Evolutionary conservation across 2,329 filamentous ascomycete genomes (phyloP).

Genomic region (Corinectria fuckeliana): DNA sequence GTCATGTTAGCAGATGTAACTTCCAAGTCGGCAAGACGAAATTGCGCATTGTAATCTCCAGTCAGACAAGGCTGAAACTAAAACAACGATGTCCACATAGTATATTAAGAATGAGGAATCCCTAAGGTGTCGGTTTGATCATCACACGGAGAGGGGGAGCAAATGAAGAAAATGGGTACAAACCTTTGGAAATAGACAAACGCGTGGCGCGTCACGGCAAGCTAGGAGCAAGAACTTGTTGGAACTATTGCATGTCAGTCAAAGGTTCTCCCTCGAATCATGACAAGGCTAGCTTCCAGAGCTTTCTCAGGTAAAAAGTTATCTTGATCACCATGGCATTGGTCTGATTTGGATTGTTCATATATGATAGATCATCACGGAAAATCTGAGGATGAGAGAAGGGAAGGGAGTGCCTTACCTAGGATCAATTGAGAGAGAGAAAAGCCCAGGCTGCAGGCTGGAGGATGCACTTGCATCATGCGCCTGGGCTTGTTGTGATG

Average conservation of each 20-base stretch:
- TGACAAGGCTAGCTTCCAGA: slow-evolving; percentile 28
- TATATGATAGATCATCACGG: slow-evolving; percentile 45
- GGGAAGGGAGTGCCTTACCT: slow-evolving; percentile 30
- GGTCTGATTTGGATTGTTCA: slow-evolving; percentile 71
- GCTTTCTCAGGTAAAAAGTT: slow-evolving; percentile 62
- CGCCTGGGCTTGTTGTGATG: slow-evolving; percentile 32
- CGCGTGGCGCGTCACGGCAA: slow-evolving; percentile 16
- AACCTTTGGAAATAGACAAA: slow-evolving; percentile 54
- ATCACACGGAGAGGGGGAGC: slow-evolving; percentile 55
- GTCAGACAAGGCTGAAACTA: slow-evolving; percentile 76
- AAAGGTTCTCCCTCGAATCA: slow-evolving; percentile 3
- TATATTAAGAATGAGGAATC: slow-evolving; percentile 74
- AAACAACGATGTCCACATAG: slow-evolving; percentile 66
- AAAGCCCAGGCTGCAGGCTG: slow-evolving; percentile 14
- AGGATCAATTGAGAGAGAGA: slow-evolving; percentile 22
- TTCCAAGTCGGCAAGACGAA: slow-evolving; percentile 24
- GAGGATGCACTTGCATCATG: slow-evolving; percentile 34
- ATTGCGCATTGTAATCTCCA: slow-evolving; percentile 43
- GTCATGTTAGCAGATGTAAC: slow-evolving; percentile 45
- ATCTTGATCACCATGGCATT: slow-evolving; percentile 59
- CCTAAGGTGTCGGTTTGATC: slow-evolving; percentile 67
- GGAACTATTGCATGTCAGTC: slow-evolving; percentile 27
- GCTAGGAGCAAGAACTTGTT: slow-evolving; percentile 11
- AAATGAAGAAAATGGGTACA: slow-evolving; percentile 32
- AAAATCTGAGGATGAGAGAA: slow-evolving; percentile 17